Conservation (phyloP, 495 filamentous ascomycete species). For the Amniculicola lignicola region DNA sequence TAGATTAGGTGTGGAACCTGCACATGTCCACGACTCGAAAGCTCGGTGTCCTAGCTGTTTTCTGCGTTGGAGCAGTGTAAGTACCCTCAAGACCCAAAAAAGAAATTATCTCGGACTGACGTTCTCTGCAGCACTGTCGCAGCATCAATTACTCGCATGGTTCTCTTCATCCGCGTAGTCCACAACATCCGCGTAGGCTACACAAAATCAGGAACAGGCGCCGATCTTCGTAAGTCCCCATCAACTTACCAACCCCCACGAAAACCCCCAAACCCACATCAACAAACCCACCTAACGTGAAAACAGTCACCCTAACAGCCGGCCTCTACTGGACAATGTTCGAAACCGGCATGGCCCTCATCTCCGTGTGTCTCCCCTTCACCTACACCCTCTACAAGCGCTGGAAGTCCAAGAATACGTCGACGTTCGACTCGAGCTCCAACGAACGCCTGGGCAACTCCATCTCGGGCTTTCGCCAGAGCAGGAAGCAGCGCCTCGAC, state of each 20-base stretch:
- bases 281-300: not conserved
- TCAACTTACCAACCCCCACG: too few relatives aligned
- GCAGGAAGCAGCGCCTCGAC: too few relatives aligned
- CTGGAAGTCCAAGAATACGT: too few relatives aligned
- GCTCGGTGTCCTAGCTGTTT: not conserved
- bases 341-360: constrained; percentile 3
- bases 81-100: not conserved
- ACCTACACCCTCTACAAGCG: constrained; percentile 1
- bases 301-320: not conserved
- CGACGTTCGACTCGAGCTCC: too few relatives aligned
- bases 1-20: not conserved
- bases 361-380: not conserved
- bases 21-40: constrained; percentile 4
- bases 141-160: constrained; percentile 4
- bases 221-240: not conserved
- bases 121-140: not conserved
- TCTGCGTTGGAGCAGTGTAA: constrained; percentile 3
- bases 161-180: not conserved
- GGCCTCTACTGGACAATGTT: constrained; percentile 10
- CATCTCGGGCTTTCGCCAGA: too few relatives aligned
- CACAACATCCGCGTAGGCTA: not conserved
- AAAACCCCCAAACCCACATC: not conserved
- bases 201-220: not conserved
- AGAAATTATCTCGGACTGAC: not conserved
- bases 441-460: too few relatives aligned